phyloP scores from a whole-genome alignment of 441 rosid genomes.

The Francoa sonchifolia region DNA sequence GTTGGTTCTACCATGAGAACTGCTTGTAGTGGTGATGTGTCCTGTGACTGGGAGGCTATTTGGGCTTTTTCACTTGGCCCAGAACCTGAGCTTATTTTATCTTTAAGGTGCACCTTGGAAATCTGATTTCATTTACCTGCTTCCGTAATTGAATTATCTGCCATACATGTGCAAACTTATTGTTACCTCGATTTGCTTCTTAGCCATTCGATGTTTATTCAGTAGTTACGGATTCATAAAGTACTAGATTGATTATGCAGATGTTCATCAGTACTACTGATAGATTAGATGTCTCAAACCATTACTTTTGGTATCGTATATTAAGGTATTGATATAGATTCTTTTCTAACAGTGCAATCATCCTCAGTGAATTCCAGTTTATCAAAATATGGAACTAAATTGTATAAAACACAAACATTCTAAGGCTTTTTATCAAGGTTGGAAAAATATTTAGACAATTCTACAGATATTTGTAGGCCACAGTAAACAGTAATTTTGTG shows the following conservation, averaged over 20 bases:
- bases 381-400: not conserved
- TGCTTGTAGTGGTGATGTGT: slow-evolving; percentile 18
- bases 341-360: not conserved
- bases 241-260: not conserved
- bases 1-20: slow-evolving; percentile 24
- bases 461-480: too few species aligned
- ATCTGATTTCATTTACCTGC: slow-evolving; percentile 5
- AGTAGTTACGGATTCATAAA: too few species aligned
- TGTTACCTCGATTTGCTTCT: not conserved
- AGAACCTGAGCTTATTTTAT: slow-evolving; percentile 80
- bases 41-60: slow-evolving; percentile 81
- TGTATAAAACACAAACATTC: too few species aligned
- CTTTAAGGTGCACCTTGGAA: slow-evolving; percentile 46
- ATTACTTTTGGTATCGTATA: not conserved
- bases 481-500: too few species aligned
- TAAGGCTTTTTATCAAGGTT: too few species aligned
- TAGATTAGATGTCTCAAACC: not conserved
- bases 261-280: not conserved
- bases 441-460: too few species aligned
- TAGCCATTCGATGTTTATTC: too few species aligned
- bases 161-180: not conserved
- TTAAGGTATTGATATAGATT: too few species aligned
- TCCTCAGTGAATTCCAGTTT: not conserved
- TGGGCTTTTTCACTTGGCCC: slow-evolving; percentile 97
- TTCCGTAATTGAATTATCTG: slow-evolving; percentile 2